These are phyloP conservation scores for Xylaria castorea DNA, from an alignment of 495 filamentous ascomycete genomes.

Conservation along the genomic window DNA sequence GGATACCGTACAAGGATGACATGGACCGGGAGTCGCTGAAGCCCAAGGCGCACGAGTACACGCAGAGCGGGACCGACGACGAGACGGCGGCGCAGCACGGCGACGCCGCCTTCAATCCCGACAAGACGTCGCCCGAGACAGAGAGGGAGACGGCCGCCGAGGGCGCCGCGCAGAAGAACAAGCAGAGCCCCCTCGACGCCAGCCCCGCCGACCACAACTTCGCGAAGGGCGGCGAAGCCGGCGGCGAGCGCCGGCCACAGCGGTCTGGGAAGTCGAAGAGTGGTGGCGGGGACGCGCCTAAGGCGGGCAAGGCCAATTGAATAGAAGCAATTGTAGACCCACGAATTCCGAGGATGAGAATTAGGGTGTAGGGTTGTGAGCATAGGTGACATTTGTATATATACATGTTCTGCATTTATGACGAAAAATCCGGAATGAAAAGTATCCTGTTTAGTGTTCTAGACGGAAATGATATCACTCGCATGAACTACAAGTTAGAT, in stretches of 20 bases:
- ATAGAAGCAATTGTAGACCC: neutral
- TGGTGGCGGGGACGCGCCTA: conserved; percentile 31
- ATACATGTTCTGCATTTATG: neutral
- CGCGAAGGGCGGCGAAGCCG: conserved; percentile 29
- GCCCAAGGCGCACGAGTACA: conserved; percentile 46
- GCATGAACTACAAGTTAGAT: neutral
- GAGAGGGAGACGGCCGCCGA: conserved; percentile 36
- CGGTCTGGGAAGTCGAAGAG: conserved; percentile 35
- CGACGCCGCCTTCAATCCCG: conserved; percentile 49
- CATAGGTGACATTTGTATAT: neutral
- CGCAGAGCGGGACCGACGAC: conserved; percentile 46
- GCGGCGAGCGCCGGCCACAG: conserved; percentile 27
- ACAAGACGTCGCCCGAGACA: conserved; percentile 49
- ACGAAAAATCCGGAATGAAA: neutral
- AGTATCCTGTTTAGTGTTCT: neutral
- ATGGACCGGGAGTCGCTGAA: conserved; percentile 52
- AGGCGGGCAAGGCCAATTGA: conserved; percentile 34
- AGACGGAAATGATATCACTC: neutral
- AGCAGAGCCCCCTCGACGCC: conserved; percentile 46
- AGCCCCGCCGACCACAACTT: conserved; percentile 49
- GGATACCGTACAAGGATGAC: conserved; percentile 45
- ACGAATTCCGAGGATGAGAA: neutral
- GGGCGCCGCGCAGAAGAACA: conserved; percentile 35
- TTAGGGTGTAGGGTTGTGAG: neutral
- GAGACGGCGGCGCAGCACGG: conserved; percentile 45